A percentile compares a stretch with the other conserved stretches of the same genome.
Conservation (phyloP, 345 rosid species). For the Sonneratia alba region DNA sequence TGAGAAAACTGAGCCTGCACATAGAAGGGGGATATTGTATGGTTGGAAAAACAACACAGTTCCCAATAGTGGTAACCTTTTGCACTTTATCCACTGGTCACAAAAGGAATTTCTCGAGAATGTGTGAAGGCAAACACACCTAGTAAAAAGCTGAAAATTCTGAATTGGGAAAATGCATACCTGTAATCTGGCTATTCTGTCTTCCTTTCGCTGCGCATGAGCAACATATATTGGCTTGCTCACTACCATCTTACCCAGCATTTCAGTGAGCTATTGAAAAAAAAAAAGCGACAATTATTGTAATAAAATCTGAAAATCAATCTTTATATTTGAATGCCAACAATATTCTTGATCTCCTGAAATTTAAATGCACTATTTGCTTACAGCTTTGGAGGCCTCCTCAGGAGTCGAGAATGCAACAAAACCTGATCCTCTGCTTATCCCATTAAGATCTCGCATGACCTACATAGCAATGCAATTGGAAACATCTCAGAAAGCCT, state of each 20-base stretch:
- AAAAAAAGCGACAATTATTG: not conserved
- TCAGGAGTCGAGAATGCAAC: constrained; percentile 76
- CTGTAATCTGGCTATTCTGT: constrained; percentile 90
- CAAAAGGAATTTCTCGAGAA: not conserved
- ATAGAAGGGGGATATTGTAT: not conserved
- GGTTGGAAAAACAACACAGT: not conserved
- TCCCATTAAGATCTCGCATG: constrained; percentile 72
- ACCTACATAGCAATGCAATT: constrained; percentile 30
- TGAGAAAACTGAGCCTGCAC: constrained; percentile 87
- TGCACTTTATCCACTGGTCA: not conserved
- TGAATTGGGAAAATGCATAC: constrained; percentile 17
- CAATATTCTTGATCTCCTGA: not conserved
- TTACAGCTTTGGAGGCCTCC: constrained; percentile 83
- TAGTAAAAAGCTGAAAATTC: not conserved
- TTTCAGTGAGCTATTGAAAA: constrained; percentile 45
- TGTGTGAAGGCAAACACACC: too few species aligned
- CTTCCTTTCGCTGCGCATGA: constrained; percentile 89
- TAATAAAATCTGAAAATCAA: not conserved
- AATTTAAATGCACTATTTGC: constrained; percentile 3
- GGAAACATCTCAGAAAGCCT: not conserved
- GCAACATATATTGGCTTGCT: constrained; percentile 96
- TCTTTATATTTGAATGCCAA: not conserved
- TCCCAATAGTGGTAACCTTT: not conserved
- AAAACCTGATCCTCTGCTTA: constrained; percentile 73
- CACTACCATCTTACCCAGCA: constrained; percentile 87